A percentile compares a stretch with the other conserved stretches of the same genome.
Conservation (phyloP, 148 eudicot species). For the Chenopodium suecicum region DNA sequence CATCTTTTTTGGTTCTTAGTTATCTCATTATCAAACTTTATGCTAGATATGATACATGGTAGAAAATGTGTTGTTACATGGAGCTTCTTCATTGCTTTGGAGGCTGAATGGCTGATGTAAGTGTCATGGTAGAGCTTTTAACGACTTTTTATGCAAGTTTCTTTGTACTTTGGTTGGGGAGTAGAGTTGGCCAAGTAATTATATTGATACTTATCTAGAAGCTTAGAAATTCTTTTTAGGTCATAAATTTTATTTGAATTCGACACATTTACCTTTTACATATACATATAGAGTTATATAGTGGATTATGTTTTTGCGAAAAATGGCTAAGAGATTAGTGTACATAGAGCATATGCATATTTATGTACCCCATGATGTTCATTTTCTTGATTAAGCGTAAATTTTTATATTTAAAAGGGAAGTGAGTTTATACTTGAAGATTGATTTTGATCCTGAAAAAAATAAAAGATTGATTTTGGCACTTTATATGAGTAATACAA, state of each 20-base stretch:
- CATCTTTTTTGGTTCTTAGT: background rate
- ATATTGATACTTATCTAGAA: background rate
- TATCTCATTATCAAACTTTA: constrained; percentile 1
- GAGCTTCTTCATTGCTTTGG: background rate
- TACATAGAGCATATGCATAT: background rate
- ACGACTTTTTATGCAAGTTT: constrained; percentile 5
- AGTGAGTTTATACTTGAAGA: background rate
- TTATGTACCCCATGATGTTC: background rate
- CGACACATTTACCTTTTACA: no score
- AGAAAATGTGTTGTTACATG: background rate
- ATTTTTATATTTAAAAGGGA: no score
- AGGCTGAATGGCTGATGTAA: background rate
- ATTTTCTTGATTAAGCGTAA: background rate
- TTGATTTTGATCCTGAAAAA: no score
- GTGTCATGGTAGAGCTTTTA: constrained; percentile 1
- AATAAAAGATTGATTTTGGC: background rate
- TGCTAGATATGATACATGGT: background rate
- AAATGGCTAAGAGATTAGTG: background rate
- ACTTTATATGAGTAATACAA: background rate
- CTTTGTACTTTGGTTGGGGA: background rate
- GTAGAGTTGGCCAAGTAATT: constrained; percentile 10
- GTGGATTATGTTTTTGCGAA: background rate
- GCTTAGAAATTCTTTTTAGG: background rate
- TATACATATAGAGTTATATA: background rate
- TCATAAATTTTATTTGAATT: background rate